Evolutionary conservation across 2,329 filamentous ascomycete species (phyloP).

Genomic region (Metarhizium album): DNA sequence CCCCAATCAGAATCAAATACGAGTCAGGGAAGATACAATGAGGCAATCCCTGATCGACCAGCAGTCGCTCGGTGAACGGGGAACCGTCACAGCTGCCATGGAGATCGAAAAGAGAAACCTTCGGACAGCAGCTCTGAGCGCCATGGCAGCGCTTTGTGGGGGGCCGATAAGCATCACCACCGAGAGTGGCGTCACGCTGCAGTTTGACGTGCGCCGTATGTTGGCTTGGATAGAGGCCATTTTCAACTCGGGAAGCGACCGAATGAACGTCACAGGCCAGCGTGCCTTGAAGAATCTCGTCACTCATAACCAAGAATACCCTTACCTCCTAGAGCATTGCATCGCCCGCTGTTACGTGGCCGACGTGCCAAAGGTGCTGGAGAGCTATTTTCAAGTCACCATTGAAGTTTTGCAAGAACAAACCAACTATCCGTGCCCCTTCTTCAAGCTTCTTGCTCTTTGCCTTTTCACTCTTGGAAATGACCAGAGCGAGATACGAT

Average conservation of each 20-base stretch:
- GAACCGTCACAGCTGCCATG: constrained; percentile 76
- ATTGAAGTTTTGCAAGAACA: constrained; percentile 77
- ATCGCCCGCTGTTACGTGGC: constrained; percentile 85
- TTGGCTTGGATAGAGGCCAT: constrained; percentile 93
- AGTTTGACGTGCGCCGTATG: constrained; percentile 89
- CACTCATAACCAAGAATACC: constrained; percentile 77
- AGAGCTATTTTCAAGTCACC: constrained; percentile 92
- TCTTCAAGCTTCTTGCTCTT: constrained; percentile 83
- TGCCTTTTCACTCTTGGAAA: constrained; percentile 90
- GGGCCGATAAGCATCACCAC: constrained; percentile 78
- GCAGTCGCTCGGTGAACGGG: constrained; percentile 63
- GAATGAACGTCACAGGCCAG: constrained; percentile 81
- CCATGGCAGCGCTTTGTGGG: constrained; percentile 89
- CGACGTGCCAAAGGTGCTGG: constrained; percentile 69
- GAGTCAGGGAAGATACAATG: constrained; percentile 77
- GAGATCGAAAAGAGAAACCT: constrained; percentile 96
- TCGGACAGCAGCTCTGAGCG: constrained; percentile 78
- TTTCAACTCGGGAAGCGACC: constrained; percentile 83
- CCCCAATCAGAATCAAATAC: constrained; percentile 75
- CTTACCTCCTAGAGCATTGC: constrained; percentile 77
- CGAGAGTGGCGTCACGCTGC: constrained; percentile 74
- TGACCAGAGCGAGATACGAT: constrained; percentile 77
- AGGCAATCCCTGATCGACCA: constrained; percentile 73
- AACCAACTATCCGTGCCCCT: constrained; percentile 70
- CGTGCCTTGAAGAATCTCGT: constrained; percentile 84